Percentiles rank a stretch among this genome's conserved stretches.
phyloP scores from a whole-genome alignment of 2,329 filamentous ascomycete species.

The Beauveria brongniartii region DNA sequence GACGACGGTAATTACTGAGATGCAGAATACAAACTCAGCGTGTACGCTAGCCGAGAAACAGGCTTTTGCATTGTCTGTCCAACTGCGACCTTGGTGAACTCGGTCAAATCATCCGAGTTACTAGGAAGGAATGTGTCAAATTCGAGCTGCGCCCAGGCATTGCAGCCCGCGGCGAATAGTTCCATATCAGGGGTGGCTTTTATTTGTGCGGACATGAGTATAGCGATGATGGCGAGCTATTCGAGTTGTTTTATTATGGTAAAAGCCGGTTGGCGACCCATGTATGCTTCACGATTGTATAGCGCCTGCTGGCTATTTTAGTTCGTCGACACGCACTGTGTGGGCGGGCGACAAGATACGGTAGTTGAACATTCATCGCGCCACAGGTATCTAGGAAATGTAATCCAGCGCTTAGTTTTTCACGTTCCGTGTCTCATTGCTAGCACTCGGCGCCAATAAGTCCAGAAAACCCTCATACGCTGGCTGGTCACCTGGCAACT shows the following conservation, averaged over 20 bases:
- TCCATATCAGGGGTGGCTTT: conserved; percentile 27
- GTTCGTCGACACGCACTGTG: too few species aligned
- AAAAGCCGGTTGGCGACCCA: too few species aligned
- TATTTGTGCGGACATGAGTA: background rate
- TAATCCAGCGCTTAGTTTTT: too few species aligned
- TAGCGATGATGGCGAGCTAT: background rate
- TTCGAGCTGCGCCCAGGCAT: conserved; percentile 48
- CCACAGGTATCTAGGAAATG: too few species aligned
- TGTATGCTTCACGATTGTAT: too few species aligned
- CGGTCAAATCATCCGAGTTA: conserved; percentile 32
- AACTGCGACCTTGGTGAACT: conserved; percentile 35
- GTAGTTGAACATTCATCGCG: too few species aligned
- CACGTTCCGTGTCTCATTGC: too few species aligned
- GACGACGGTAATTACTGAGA: background rate
- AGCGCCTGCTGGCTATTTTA: too few species aligned
- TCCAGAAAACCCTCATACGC: too few species aligned
- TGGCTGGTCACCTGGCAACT: too few species aligned
- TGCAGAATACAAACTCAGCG: conserved; percentile 32
- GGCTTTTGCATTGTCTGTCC: conserved; percentile 28
- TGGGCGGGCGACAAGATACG: too few species aligned
- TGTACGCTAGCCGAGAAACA: conserved; percentile 33
- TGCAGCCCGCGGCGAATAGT: conserved; percentile 48
- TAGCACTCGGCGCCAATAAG: too few species aligned
- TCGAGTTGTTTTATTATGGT: background rate
- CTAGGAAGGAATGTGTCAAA: conserved; percentile 22